Evolutionary conservation across 495 filamentous ascomycete species (phyloP), one percentile per base, ranked within the genome.

Genomic region (Aspergillus sclerotioniger): DNA sequence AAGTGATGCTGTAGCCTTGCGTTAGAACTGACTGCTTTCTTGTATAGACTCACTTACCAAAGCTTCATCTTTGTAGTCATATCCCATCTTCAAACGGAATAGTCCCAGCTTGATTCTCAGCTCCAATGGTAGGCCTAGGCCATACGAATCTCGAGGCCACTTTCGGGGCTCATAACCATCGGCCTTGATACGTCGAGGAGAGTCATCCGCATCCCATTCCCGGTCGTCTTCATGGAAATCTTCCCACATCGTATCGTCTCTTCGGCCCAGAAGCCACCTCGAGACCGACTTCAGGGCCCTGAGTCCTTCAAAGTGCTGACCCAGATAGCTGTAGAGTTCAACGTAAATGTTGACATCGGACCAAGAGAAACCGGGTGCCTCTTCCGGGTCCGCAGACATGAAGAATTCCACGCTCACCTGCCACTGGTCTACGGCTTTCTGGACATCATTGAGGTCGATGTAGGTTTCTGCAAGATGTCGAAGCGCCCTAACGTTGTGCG

Each of bases 81-180:
- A 69, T 0, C 83, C 84, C 61, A 89, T 75, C 48, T 84, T 86
- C 33, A 95, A 69, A 21, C 95, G 83, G 69, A 88, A 95, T 4
- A 94, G 64, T 9, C 90, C 93, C 57, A 98, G 75, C 70, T 91
- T 96, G 15, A 90, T 83, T n/a, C 92, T 84, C 33, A 98, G 68
- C 58, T 97, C 92, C 3, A 90, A 64, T 0, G 94, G 94, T 13
- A 98, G 78, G 1, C 87, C 86, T 32, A 80, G 69, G 3, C 90
- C 90, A 64, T 96, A 98, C 0, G 80, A 75, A 20, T 82, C 78
- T 12, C 64, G 65, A 1, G 82, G 79, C 71, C 84, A 87, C 53
- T 70, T 65, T 17, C 72, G 76, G 16, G 78, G 76, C n/a, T 75
- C 62, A 64, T 84, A 89, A 6, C 81, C 81, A 21, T 80, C 72